Conservation (phyloP, 2,329 filamentous ascomycete species). For the Hortaea werneckii region DNA sequence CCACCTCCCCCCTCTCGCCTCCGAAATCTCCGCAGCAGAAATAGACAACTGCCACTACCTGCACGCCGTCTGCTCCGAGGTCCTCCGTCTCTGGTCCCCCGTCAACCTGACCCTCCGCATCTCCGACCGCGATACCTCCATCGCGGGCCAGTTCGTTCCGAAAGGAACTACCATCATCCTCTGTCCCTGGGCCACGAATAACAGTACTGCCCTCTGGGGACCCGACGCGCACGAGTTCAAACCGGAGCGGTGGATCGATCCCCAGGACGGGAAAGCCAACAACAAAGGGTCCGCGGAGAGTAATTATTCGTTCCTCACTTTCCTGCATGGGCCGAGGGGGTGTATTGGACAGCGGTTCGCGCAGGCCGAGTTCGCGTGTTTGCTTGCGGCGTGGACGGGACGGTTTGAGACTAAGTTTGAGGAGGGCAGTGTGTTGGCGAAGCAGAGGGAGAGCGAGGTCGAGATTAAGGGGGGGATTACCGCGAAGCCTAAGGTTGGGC, state of each 20-base stretch:
- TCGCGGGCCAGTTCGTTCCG: constrained; percentile 56
- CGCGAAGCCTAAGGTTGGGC: constrained; percentile 58
- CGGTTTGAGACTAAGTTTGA: constrained; percentile 61
- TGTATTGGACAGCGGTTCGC: constrained; percentile 80
- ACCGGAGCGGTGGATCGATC: constrained; percentile 63
- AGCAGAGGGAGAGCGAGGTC: constrained; percentile 37
- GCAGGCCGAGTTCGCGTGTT: constrained; percentile 71
- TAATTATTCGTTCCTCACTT: constrained; percentile 72
- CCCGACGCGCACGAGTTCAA: constrained; percentile 63
- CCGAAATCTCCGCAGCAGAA: constrained; percentile 41
- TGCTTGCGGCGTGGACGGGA: constrained; percentile 68
- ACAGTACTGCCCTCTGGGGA: constrained; percentile 62
- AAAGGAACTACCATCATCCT: constrained; percentile 62
- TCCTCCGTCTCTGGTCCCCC: constrained; percentile 62
- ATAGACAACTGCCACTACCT: constrained; percentile 71
- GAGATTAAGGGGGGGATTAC: constrained; percentile 62
- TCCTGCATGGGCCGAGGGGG: constrained; percentile 74
- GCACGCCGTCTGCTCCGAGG: constrained; percentile 68
- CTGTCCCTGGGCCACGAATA: constrained; percentile 58
- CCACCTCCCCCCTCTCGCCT: constrained; percentile 34
- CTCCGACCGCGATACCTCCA: constrained; percentile 52
- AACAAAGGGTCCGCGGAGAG: constrained; percentile 61
- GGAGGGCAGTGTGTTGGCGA: constrained; percentile 34
- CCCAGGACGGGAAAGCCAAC: constrained; percentile 39
- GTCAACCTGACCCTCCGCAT: constrained; percentile 62